A percentile compares a stretch with the other conserved stretches of the same genome.
Evolutionary conservation across 164 flowering plant genomes (phyloP).

Genomic region (Santalum album): DNA sequence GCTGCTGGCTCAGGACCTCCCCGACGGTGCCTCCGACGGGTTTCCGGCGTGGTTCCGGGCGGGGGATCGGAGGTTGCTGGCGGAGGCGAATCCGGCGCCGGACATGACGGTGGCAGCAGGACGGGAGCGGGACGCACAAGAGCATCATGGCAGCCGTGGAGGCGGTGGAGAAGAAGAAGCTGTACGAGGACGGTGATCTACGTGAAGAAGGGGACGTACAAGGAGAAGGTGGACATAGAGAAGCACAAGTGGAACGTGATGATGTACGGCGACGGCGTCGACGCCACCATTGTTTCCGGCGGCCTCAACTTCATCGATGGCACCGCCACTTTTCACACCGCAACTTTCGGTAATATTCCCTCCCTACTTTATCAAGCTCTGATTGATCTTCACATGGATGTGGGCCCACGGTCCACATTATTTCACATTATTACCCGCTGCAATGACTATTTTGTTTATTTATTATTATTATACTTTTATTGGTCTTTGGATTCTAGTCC

Average conservation of each 20-base stretch:
- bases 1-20: not conserved
- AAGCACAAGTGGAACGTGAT: constrained; percentile 11
- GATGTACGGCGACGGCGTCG: constrained; percentile 23
- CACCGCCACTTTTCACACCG: not conserved
- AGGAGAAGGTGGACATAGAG: constrained; percentile 8
- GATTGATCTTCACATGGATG: too few species aligned
- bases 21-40: not conserved
- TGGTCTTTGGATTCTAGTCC: too few species aligned
- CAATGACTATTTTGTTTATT: too few species aligned
- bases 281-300: constrained; percentile 11
- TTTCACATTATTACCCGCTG: too few species aligned
- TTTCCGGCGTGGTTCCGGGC: not conserved
- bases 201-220: constrained; percentile 13
- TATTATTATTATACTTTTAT: too few species aligned
- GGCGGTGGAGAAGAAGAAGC: constrained; percentile 2
- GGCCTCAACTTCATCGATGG: constrained; percentile 5
- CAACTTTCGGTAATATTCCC: constrained; percentile 2
- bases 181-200: constrained; percentile 10
- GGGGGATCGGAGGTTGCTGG: constrained; percentile 1
- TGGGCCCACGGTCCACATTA: too few species aligned
- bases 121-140: constrained; percentile 17
- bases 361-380: not conserved
- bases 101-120: constrained; percentile 13
- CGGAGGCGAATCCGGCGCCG: not conserved
- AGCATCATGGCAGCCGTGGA: constrained; percentile 15